A percentile compares a stretch with the other conserved stretches of the same genome.
These are phyloP conservation scores for Zygosaccharomyces bisporus DNA, from an alignment of 805 yeast genomes.

Conservation along the genomic window DNA sequence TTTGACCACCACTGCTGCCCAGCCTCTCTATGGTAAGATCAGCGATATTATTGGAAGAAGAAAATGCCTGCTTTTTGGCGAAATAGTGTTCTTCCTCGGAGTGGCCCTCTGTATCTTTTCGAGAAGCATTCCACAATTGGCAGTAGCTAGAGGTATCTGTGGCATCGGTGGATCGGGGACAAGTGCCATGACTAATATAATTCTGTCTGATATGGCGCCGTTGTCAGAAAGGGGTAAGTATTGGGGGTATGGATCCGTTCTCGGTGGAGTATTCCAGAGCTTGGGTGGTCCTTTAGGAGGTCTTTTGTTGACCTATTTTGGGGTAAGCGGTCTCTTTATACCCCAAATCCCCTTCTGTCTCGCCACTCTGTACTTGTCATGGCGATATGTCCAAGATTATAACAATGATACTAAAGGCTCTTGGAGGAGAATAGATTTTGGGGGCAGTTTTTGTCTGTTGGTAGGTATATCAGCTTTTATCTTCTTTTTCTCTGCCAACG, in stretches of 20 bases:
- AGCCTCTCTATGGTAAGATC: slow-evolving; percentile 67
- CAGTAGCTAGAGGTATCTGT: slow-evolving; percentile 50
- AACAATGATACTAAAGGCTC: slow-evolving; percentile 32
- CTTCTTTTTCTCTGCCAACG: slow-evolving; percentile 34
- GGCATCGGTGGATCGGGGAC: slow-evolving; percentile 61
- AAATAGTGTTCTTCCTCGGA: slow-evolving; percentile 45
- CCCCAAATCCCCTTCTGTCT: slow-evolving; percentile 40
- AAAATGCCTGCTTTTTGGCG: slow-evolving; percentile 42
- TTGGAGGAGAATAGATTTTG: slow-evolving; percentile 39
- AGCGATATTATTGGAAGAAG: slow-evolving; percentile 62
- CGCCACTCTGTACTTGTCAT: slow-evolving; percentile 26
- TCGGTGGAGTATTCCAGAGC: slow-evolving; percentile 40
- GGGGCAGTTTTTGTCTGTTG: slow-evolving; percentile 40
- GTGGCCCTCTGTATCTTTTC: slow-evolving; percentile 43
- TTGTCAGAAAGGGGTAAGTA: slow-evolving; percentile 50
- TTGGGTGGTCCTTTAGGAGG: slow-evolving; percentile 46
- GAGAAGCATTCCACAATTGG: slow-evolving; percentile 42
- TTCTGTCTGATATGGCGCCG: slow-evolving; percentile 54
- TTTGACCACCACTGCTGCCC: slow-evolving; percentile 67
- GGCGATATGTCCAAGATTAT: slow-evolving; percentile 36
- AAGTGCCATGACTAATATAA: slow-evolving; percentile 47
- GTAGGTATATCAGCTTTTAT: slow-evolving; percentile 36
- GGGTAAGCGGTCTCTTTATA: slow-evolving; percentile 46
- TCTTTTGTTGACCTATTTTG: slow-evolving; percentile 36
- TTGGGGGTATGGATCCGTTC: slow-evolving; percentile 47